Evolutionary conservation across 768 basidiomycete genomes (phyloP).

Genomic region (Lentinula sp.): DNA sequence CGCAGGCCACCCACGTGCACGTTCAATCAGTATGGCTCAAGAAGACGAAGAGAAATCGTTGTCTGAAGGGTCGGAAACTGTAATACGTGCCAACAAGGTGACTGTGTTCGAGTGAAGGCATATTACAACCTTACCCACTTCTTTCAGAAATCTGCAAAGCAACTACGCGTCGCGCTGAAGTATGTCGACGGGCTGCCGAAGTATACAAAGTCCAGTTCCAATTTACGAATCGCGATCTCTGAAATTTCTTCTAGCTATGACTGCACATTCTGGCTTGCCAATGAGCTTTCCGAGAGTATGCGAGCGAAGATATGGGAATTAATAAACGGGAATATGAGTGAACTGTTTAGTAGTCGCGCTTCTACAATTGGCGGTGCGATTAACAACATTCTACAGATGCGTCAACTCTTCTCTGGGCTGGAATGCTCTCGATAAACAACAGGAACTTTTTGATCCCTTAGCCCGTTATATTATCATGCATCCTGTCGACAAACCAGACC

Average conservation of each 20-base stretch:
- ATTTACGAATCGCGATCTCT: background rate
- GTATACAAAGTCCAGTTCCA: background rate
- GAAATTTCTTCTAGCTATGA: constrained; percentile 8
- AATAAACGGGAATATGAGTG: constrained; percentile 55
- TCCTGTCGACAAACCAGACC: constrained; percentile 7
- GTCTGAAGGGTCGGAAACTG: constrained; percentile 9
- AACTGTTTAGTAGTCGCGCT: constrained; percentile 25
- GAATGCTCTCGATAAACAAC: constrained; percentile 47
- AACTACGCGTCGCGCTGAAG: background rate
- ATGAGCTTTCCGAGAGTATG: constrained; percentile 27
- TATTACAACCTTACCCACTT: background rate
- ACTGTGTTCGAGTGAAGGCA: background rate
- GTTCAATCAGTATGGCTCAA: background rate
- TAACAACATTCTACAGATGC: constrained; percentile 32
- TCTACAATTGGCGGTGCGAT: background rate
- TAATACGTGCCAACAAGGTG: constrained; percentile 29
- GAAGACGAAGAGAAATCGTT: constrained; percentile 11
- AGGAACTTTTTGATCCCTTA: constrained; percentile 52
- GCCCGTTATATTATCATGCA: constrained; percentile 57
- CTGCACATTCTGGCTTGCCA: constrained; percentile 15
- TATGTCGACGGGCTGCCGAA: background rate
- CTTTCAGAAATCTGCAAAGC: background rate
- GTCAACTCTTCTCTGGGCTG: constrained; percentile 58
- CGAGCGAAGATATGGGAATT: constrained; percentile 44
- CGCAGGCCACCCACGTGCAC: background rate